Conservation (phyloP, 108 stramenopile species). For the Stephanodiscus minutulus region DNA sequence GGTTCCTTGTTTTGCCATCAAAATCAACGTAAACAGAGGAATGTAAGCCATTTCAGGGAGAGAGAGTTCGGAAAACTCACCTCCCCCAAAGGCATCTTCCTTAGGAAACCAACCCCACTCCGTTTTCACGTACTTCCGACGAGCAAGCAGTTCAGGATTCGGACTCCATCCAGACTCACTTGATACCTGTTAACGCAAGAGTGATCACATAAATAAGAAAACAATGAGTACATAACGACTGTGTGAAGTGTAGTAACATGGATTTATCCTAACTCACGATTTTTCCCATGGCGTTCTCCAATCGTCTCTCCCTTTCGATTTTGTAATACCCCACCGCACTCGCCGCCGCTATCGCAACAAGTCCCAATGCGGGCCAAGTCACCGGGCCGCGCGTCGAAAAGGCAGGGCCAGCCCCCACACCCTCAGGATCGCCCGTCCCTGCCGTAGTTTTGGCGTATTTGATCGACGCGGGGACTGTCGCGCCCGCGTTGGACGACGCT, state of each 20-base stretch:
- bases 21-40: too few species aligned
- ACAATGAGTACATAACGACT: conserved; percentile 3
- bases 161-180: conserved; percentile 90
- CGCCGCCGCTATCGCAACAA: conserved; percentile 80
- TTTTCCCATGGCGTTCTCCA: conserved; percentile 89
- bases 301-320: conserved; percentile 84
- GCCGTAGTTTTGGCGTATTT: conserved; percentile 57
- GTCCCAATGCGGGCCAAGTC: conserved; percentile 78
- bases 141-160: conserved; percentile 84
- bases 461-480: conserved; percentile 18
- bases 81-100: conserved; percentile 86
- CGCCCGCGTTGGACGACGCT: neutral
- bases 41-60: conserved; percentile 5
- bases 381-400: conserved; percentile 70
- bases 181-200: conserved; percentile 44
- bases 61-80: conserved; percentile 58
- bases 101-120: conserved; percentile 88
- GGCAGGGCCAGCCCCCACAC: conserved; percentile 13
- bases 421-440: conserved; percentile 47
- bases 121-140: conserved; percentile 75
- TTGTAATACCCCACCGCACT: conserved; percentile 84
- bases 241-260: neutral
- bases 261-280: conserved; percentile 53
- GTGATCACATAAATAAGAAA: neutral
- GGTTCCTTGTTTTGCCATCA: neutral